Evolutionary conservation across 306 rosid species (phyloP).

Genomic region (Oemleria cerasiformis): DNA sequence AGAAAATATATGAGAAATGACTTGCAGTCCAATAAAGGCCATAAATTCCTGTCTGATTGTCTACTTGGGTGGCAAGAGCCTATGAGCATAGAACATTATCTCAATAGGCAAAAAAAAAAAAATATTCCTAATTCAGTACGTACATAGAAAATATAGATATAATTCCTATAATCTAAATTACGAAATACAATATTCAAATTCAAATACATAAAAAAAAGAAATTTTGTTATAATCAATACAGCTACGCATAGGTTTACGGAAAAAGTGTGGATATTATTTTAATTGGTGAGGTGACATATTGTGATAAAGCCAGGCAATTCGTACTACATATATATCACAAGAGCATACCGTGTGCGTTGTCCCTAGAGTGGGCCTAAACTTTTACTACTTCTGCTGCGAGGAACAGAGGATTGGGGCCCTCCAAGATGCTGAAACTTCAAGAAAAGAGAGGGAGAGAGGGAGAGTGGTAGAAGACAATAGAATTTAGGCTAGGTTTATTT

Average conservation of each 20-base stretch:
- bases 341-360: conserved; percentile 34
- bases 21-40: conserved; percentile 32
- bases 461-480: neutral
- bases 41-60: conserved; percentile 26
- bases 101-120: neutral
- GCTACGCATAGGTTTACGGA: too few relatives aligned
- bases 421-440: conserved; percentile 41
- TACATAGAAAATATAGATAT: neutral
- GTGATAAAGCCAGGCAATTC: too few relatives aligned
- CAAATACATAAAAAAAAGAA: too few relatives aligned
- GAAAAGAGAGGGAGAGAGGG: conserved; percentile 5
- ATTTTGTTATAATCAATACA: too few relatives aligned
- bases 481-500: too few relatives aligned
- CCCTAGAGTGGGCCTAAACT: conserved; percentile 45
- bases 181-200: too few relatives aligned
- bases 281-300: too few relatives aligned
- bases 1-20: conserved; percentile 24
- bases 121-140: neutral
- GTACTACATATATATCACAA: neutral
- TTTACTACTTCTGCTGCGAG: conserved; percentile 38
- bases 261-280: too few relatives aligned
- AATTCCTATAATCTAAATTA: too few relatives aligned
- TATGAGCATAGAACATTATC: neutral
- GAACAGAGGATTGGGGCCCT: conserved; percentile 41
- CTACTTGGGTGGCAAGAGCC: conserved; percentile 15